Percentiles rank a stretch among this genome's conserved stretches.
Evolutionary conservation across 805 yeast species (phyloP).

Genomic region (Candida andamanensis): DNA sequence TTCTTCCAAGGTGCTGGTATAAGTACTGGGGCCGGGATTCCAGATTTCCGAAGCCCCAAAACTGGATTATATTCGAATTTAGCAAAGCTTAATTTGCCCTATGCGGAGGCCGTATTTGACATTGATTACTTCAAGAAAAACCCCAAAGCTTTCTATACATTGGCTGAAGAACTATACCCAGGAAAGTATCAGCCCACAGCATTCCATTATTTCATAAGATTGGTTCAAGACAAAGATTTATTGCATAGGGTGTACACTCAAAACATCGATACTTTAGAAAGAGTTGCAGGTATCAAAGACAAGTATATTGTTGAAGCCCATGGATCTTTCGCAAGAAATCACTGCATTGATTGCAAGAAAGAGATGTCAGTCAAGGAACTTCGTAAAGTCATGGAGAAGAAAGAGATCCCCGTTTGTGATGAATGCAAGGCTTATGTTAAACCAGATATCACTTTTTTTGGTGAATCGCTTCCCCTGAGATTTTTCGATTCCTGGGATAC

Average conservation of each 20-base stretch:
- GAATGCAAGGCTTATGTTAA: conserved; percentile 74
- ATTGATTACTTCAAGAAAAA: conserved; percentile 69
- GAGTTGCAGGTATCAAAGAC: conserved; percentile 69
- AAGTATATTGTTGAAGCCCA: conserved; percentile 82
- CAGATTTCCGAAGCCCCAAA: conserved; percentile 88
- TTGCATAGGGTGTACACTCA: conserved; percentile 80
- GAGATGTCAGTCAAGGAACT: conserved; percentile 48
- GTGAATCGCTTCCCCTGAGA: conserved; percentile 71
- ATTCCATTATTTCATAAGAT: conserved; percentile 68
- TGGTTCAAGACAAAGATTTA: conserved; percentile 58
- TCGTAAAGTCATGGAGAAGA: conserved; percentile 33
- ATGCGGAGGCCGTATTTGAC: conserved; percentile 94
- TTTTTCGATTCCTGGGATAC: conserved; percentile 70
- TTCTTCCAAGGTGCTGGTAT: conserved; percentile 91
- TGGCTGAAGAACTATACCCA: conserved; percentile 84
- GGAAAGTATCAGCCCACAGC: conserved; percentile 80
- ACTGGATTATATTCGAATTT: conserved; percentile 86
- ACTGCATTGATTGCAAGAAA: conserved; percentile 70
- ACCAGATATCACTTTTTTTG: conserved; percentile 93
- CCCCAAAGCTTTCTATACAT: conserved; percentile 80
- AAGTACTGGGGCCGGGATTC: conserved; percentile 90
- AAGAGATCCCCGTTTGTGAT: conserved; percentile 51
- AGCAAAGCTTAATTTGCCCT: conserved; percentile 69
- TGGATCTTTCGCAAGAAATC: conserved; percentile 84
- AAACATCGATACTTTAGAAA: conserved; percentile 87